Base-by-base conservation (phyloP, 139 green algal species). In the Coelastrella sp. region DNA sequence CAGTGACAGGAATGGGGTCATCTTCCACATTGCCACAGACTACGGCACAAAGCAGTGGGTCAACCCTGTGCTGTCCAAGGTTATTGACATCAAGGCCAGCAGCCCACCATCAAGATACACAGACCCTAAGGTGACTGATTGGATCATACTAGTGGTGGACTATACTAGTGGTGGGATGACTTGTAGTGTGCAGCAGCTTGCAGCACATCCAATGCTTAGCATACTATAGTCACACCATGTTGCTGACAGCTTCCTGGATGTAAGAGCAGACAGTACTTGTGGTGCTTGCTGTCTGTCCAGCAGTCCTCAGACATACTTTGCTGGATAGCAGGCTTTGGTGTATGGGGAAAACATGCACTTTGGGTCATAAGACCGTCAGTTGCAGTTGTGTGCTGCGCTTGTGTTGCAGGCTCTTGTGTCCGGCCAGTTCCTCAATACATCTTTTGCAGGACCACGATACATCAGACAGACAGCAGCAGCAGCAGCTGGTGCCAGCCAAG, bases 1-100 rank as follows among this genome's bases (percentile, higher is more conserved):
- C 83, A 96, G 96, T 17, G 96, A 98, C 90, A 49, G 85, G 20
- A 96, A 97, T 81, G 96, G 96, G 12, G 93, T 97, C 17, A 65
- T 94, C 14, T 76, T 90, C 27, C 91, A 91, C 88, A 91, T 96
- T 15, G 94, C 89, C 22, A 96, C 93, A 25, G 91, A 93, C 61
- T 94, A 94, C 80, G 91, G 92, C 14, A 90, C 56, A 15, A 93
- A 96, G 91, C 78, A 88, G n/a, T 98, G 95, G 95, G 93, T 98
- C 6, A 98, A 98, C 89, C 96, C 96, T 0, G 92, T 96, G 80
- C 88, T 96, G 27, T 89, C 93, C 4, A 93, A 93, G 58, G 87
- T 84, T 7, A 82, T 98, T 24, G 82, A 94, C 79, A 93, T 97
- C 15, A 89, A 87, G 4, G 95, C 96, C 59, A 95, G 91, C 92